phyloP scores from a whole-genome alignment of 129 eudicot species.

The Artemisia annua region DNA sequence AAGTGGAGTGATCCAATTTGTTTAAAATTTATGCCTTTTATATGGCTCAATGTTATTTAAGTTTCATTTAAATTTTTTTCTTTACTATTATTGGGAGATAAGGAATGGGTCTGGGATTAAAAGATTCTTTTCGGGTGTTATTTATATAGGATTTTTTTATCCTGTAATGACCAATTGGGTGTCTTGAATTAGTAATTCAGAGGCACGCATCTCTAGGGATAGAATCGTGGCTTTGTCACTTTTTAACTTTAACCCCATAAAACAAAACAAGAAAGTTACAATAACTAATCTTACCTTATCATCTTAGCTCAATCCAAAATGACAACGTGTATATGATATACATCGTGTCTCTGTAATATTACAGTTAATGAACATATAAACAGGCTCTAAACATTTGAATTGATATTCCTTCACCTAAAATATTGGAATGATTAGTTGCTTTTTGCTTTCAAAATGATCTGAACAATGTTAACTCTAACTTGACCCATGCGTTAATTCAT shows the following conservation, averaged over 20 bases:
- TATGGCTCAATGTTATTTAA: no score
- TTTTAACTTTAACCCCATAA: neutral
- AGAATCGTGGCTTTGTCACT: neutral
- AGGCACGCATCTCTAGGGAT: constrained; percentile 15
- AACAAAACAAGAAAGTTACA: neutral
- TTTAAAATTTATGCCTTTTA: no score
- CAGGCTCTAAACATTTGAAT: no score
- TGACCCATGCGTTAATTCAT: no score
- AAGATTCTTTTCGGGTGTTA: neutral
- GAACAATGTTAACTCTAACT: no score
- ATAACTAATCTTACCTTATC: neutral
- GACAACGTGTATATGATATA: neutral
- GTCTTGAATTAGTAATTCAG: neutral
- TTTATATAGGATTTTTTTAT: neutral
- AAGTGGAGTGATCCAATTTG: no score
- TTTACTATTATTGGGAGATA: neutral
- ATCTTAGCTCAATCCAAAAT: neutral
- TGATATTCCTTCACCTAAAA: no score
- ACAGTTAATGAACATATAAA: neutral
- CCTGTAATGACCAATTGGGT: constrained; percentile 2
- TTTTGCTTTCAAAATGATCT: no score
- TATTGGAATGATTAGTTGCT: no score
- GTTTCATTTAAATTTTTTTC: no score
- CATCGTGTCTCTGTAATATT: no score
- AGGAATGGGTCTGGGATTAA: neutral